Percentiles rank a stretch among this genome's conserved stretches.
Evolutionary conservation across 345 rosid species (phyloP).

Genomic region (Melaleuca quinquenervia): DNA sequence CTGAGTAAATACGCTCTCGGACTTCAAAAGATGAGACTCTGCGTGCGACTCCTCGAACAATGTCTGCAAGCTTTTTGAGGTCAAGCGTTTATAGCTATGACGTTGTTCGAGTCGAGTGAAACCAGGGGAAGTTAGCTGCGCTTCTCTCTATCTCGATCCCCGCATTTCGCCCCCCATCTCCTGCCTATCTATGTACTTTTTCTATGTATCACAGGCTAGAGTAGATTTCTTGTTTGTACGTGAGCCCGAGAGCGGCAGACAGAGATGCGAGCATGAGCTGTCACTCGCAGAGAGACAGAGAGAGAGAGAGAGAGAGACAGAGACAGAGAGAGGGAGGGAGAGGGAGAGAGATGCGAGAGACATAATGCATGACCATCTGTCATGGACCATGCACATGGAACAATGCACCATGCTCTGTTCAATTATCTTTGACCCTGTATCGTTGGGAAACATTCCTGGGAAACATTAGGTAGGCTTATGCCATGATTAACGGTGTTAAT

Average conservation of each 20-base stretch:
- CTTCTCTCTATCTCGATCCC: background rate
- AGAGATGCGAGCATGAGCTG: background rate
- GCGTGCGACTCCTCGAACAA: background rate
- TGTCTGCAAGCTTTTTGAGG: background rate
- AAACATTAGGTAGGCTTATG: background rate
- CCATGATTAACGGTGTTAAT: background rate
- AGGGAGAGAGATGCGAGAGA: background rate
- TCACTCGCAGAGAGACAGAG: background rate
- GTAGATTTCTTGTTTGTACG: background rate
- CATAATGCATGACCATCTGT: background rate
- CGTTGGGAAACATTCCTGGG: background rate
- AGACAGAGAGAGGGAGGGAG: background rate
- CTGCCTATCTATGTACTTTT: background rate
- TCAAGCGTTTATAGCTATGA: background rate
- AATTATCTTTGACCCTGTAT: background rate
- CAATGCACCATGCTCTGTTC: background rate
- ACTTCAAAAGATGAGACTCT: background rate
- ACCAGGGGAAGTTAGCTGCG: background rate
- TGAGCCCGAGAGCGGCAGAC: background rate
- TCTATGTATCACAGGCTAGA: background rate
- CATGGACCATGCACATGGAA: background rate
- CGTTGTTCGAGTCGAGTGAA: background rate
- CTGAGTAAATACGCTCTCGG: background rate
- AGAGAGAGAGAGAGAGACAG: background rate
- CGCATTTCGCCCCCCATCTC: background rate